These are phyloP conservation scores for Populus hybrid DNA, from an alignment of 441 rosid genomes.

Conservation along the genomic window DNA sequence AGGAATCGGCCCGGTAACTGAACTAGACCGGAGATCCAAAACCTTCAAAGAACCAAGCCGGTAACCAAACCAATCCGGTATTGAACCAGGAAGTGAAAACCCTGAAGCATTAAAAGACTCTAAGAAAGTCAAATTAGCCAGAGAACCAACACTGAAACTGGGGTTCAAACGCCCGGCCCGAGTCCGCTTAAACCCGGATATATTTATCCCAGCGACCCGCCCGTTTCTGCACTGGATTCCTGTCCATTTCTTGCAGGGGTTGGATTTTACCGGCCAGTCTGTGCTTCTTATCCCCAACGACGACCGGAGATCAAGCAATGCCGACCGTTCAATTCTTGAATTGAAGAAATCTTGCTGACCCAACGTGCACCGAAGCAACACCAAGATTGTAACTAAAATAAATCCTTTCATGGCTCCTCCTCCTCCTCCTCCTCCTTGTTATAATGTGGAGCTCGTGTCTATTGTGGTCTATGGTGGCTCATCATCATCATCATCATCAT, in stretches of 20 bases:
- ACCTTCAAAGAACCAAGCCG: constrained; percentile 43
- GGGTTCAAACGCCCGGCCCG: constrained; percentile 57
- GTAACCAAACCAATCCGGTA: constrained; percentile 76
- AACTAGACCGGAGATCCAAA: constrained; percentile 79
- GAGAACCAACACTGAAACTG: constrained; percentile 61
- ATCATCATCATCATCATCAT: neutral
- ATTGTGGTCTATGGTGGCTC: neutral
- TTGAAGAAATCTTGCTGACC: constrained; percentile 35
- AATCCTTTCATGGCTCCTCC: constrained; percentile 28
- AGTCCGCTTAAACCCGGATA: constrained; percentile 79
- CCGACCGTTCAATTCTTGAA: constrained; percentile 41
- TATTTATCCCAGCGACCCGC: constrained; percentile 52
- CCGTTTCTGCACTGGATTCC: constrained; percentile 69
- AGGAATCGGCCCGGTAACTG: constrained; percentile 62
- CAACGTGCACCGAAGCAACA: constrained; percentile 34
- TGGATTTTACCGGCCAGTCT: constrained; percentile 80
- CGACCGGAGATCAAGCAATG: constrained; percentile 71
- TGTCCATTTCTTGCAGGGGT: constrained; percentile 67
- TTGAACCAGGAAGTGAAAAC: constrained; percentile 64
- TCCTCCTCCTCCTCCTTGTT: neutral
- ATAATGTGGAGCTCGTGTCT: neutral
- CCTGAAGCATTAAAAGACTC: constrained; percentile 72
- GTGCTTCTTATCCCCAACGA: constrained; percentile 69
- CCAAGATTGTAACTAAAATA: constrained; percentile 18
- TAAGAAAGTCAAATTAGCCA: constrained; percentile 52